Base-by-base conservation (phyloP, 169 alveolate species). In the Theileria sp. region DNA sequence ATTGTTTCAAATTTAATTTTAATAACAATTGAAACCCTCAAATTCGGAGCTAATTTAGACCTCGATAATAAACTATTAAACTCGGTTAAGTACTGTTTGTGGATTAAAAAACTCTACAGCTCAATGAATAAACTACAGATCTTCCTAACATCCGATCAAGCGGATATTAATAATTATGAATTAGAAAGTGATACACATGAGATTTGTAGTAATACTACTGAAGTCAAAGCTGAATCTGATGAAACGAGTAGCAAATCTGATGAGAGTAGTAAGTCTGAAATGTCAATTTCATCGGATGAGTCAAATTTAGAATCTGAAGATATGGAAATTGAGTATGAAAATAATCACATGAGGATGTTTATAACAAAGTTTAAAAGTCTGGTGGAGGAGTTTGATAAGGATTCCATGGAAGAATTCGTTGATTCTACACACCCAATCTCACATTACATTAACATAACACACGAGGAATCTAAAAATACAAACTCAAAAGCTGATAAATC, bases 21-120 rank as follows among this genome's bases (percentile, higher is more conserved):
- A 75, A 79, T 82, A 3, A 44, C 79, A 13, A n/a, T 82, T 13
- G 86, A 76, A 25, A 69, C 76, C 15, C 72, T 82, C 15, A 82
- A 73, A 34, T 82, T 65, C 26, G 88, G 88, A 17, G 86, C 86
- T n/a, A 75, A 61, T 25, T 12, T 82, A 80, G 79, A 67, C n/a
- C 70, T 54, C 3, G 74, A 71, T 6, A 9, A 51, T 7, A 23
- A 44, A 21, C 7, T 71, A 19, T n/a, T 32, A 21, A 50, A 71
- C 56, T 19, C 79, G 12, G 50, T 71, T 0, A 71, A 54, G 23
- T 71, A 71, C 56, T 71, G 79, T 36, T 75, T 54, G 21, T 71
- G 79, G 79, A 19, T 23, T 8, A 71, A 71, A 26, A 71, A 71
- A 26, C 36, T 71, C 17, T 71, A 71, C 56, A 25, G 64, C 4